phyloP scores from a whole-genome alignment of 768 basidiomycete genomes.

The Leucogyrophana mollusca region DNA sequence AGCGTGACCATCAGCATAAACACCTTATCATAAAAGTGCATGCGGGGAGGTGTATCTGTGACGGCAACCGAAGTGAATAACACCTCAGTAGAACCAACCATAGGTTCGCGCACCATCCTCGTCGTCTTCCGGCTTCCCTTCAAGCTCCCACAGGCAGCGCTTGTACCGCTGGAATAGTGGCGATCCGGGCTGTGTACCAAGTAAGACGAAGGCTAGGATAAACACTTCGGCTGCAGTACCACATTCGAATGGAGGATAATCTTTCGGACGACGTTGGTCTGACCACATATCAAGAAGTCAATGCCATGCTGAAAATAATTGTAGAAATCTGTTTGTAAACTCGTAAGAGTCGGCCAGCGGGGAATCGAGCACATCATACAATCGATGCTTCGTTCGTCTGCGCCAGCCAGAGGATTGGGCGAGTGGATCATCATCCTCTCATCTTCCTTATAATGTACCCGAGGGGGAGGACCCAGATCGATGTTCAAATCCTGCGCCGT shows the following conservation, averaged over 20 bases:
- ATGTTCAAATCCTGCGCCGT: constrained; percentile 79
- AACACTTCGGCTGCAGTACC: constrained; percentile 41
- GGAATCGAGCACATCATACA: constrained; percentile 34
- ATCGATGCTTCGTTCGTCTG: constrained; percentile 50
- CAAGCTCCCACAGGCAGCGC: constrained; percentile 88
- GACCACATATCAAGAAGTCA: constrained; percentile 79
- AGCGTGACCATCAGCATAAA: background rate
- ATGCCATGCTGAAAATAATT: constrained; percentile 93
- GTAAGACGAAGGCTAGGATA: background rate
- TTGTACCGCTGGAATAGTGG: constrained; percentile 89
- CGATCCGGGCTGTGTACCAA: constrained; percentile 66
- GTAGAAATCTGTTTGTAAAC: constrained; percentile 68
- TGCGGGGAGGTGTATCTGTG: constrained; percentile 71
- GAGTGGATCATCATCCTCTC: constrained; percentile 85
- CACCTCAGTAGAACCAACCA: constrained; percentile 4
- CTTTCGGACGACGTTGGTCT: constrained; percentile 74
- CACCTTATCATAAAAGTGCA: constrained; percentile 71
- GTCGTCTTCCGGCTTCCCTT: constrained; percentile 76
- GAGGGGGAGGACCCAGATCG: constrained; percentile 76
- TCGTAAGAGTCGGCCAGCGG: constrained; percentile 4
- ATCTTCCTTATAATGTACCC: constrained; percentile 85
- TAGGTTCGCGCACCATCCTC: constrained; percentile 59
- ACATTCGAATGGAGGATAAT: constrained; percentile 87
- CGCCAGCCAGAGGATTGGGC: constrained; percentile 36
- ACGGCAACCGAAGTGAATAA: constrained; percentile 1